Base-by-base conservation (phyloP, 306 rosid species). In the Lotus japonicus region DNA sequence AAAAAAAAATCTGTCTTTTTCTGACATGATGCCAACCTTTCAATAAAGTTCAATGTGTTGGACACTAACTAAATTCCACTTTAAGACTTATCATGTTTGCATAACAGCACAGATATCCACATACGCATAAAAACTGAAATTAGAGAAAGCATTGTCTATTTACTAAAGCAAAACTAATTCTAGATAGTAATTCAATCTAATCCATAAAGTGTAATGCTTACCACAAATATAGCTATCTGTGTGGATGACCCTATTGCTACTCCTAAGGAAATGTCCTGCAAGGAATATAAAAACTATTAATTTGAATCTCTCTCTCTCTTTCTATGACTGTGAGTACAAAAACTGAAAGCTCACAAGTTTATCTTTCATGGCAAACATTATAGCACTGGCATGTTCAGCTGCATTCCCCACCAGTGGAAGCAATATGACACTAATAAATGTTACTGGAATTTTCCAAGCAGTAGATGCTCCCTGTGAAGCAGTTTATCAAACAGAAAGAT, bases 371-470 rank as follows among this genome's bases (percentile, higher is more conserved):
- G 97, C 95, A 86, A 91, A 91, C 82, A 86, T 83, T 56, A 91
- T 41, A 58, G 95, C 97, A 69, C 92, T 86, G 58, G 95, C 97
- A 83, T 91, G 97, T 79, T 91, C 97, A 7, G 95, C 95, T 50
- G 97, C 97, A 80, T 91, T 88, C 57, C 90, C 92, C 79, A 84
- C 95, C 39, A 91, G 72, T 11, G 97, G 97, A 64, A 91, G 97
- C 84, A 91, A 73, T 73, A 91, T 76, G 49, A 91, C 95, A 60
- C 95, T 86, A 45, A 91, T 91, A 76, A 88, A 91, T 39, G 95
- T 16, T 36, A 91, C 61, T 5, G 95, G 90, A 57, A 88, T 73
- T 17, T 81, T 80, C 85, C 87, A 80, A 38, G 85, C 62, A 35
- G 45, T 26, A 42, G 97, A 88, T 65, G 95, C 92, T 68, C 90